Percentiles rank a stretch among this genome's conserved stretches.
phyloP scores from a whole-genome alignment of 768 basidiomycete genomes.

The Suillus tomentosus region DNA sequence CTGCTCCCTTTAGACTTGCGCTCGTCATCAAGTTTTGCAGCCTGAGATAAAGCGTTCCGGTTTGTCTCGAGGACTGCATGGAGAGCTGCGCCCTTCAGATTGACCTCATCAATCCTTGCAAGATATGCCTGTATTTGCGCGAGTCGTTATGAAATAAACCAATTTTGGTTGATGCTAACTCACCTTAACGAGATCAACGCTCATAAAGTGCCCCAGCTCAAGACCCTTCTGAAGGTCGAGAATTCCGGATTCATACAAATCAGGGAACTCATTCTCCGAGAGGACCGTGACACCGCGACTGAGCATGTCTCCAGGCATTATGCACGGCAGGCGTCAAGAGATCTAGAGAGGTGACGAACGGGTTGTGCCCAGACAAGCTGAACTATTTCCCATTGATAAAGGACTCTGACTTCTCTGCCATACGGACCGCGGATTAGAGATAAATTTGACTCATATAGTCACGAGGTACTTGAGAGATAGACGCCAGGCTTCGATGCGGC shows the following conservation, averaged over 20 bases:
- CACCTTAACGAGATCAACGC: slow-evolving; percentile 66
- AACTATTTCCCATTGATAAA: slow-evolving; percentile 24
- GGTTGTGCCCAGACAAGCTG: slow-evolving; percentile 2
- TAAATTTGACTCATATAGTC: neutral
- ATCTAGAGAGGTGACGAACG: slow-evolving; percentile 11
- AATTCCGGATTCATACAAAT: slow-evolving; percentile 64
- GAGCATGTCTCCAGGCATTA: slow-evolving; percentile 20
- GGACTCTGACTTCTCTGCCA: slow-evolving; percentile 16
- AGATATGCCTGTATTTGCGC: slow-evolving; percentile 54
- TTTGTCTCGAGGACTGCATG: slow-evolving; percentile 66
- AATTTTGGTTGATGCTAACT: neutral
- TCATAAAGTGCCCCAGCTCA: slow-evolving; percentile 52
- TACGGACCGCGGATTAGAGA: slow-evolving; percentile 15
- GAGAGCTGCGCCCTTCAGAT: slow-evolving; percentile 55
- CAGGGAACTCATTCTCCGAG: slow-evolving; percentile 40
- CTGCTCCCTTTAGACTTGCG: slow-evolving; percentile 46
- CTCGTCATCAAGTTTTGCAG: slow-evolving; percentile 52
- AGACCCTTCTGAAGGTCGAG: slow-evolving; percentile 57
- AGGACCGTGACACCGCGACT: neutral
- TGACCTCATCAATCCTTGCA: slow-evolving; percentile 67
- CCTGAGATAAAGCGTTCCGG: slow-evolving; percentile 53
- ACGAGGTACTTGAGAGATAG: neutral
- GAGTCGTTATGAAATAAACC: neutral
- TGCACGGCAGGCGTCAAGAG: slow-evolving; percentile 10
- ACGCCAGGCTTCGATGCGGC: neutral